Percentiles rank a stretch among this genome's conserved stretches.
Conservation (phyloP, 495 filamentous ascomycete genomes). For the Astrocystis sublimbata region DNA sequence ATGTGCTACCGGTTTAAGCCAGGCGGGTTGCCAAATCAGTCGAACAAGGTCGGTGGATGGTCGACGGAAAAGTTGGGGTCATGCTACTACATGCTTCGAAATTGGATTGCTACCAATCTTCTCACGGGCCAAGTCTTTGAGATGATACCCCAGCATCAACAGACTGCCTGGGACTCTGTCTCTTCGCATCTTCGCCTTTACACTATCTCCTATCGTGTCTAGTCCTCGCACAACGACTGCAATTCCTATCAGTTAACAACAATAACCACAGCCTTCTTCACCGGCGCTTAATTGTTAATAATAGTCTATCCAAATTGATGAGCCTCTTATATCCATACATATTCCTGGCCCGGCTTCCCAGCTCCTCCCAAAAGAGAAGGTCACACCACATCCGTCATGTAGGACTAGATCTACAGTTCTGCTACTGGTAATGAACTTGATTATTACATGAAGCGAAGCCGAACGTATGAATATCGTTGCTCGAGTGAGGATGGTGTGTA, state of each 20-base stretch:
- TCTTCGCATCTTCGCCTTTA: not conserved
- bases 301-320: slow-evolving; percentile 2
- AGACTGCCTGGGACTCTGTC: not conserved
- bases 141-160: not conserved
- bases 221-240: slow-evolving; percentile 8
- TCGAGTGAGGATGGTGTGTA: not conserved
- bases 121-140: not conserved
- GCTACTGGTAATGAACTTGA: not conserved
- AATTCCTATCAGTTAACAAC: not conserved
- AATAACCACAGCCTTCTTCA: slow-evolving; percentile 9
- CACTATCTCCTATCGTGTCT: not conserved
- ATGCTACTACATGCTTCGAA: not conserved
- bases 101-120: not conserved
- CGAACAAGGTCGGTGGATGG: no score
- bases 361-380: not conserved
- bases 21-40: not conserved
- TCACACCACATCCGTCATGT: not conserved
- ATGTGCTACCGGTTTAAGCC: not conserved
- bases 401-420: not conserved
- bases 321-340: not conserved
- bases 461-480: not conserved
- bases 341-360: not conserved
- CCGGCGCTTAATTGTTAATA: slow-evolving; percentile 17
- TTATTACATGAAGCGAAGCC: not conserved
- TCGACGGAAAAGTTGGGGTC: not conserved